Percentiles rank a stretch among this genome's conserved stretches.
phyloP scores from a whole-genome alignment of 2,329 filamentous ascomycete genomes.

The Verticillium klebahnii region DNA sequence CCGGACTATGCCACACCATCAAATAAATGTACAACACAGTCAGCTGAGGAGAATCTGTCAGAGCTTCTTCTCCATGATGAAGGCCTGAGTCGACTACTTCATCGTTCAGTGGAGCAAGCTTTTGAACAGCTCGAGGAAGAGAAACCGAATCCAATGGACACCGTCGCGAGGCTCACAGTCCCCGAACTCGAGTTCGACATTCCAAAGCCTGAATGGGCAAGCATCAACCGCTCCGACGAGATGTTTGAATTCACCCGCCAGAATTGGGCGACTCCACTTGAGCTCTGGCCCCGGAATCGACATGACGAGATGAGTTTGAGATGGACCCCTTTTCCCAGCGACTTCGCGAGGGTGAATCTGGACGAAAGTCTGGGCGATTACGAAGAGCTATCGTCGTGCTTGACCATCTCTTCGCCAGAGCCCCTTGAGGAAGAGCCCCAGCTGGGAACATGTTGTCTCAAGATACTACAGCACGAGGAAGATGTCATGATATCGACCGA shows the following conservation, averaged over 20 bases:
- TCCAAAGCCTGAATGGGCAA: constrained; percentile 17
- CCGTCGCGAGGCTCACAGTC: constrained; percentile 20
- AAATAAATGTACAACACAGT: neutral
- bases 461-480: neutral
- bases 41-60: neutral
- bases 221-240: constrained; percentile 13
- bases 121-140: constrained; percentile 21
- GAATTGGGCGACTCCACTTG: constrained; percentile 1
- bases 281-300: constrained; percentile 10
- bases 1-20: no score
- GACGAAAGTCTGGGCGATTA: neutral
- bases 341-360: neutral
- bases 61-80: neutral
- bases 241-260: constrained; percentile 16
- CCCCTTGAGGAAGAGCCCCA: neutral
- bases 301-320: neutral
- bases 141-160: constrained; percentile 17
- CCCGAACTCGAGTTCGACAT: constrained; percentile 22
- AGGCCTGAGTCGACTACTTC: neutral
- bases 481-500: neutral
- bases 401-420: neutral
- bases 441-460: neutral
- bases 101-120: neutral
- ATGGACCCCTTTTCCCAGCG: constrained; percentile 4
- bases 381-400: neutral